A percentile compares a stretch with the other conserved stretches of the same genome.
These are phyloP conservation scores for Geotrichum restrictum DNA, from an alignment of 1,139 yeast genomes.

Conservation along the genomic window DNA sequence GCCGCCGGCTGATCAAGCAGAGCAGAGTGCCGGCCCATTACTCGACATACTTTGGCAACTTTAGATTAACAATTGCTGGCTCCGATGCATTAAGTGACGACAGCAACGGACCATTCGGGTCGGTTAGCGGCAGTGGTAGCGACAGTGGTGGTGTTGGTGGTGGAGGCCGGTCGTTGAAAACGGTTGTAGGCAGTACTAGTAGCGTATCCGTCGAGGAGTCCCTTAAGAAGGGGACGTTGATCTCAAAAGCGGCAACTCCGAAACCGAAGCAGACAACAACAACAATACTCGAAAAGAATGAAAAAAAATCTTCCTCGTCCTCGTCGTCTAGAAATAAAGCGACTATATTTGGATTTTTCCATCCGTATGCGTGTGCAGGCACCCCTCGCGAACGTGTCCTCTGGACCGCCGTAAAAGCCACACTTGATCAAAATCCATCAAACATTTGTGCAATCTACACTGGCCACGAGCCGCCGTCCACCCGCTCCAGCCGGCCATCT, in stretches of 20 bases:
- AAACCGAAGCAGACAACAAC: neutral
- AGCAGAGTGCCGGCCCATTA: slow-evolving; percentile 49
- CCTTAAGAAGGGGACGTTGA: too few species aligned
- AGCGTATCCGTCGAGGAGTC: too few species aligned
- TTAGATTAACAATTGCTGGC: slow-evolving; percentile 1
- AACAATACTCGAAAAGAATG: too few species aligned
- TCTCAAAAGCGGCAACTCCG: too few species aligned
- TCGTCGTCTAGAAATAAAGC: slow-evolving; percentile 32
- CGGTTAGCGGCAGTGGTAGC: neutral
- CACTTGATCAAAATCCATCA: slow-evolving; percentile 49
- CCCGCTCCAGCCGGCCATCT: neutral
- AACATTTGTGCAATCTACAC: slow-evolving; percentile 75
- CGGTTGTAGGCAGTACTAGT: too few species aligned
- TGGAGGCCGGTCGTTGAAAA: too few species aligned
- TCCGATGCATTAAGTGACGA: neutral
- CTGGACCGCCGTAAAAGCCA: slow-evolving; percentile 86
- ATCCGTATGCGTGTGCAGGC: slow-evolving; percentile 92
- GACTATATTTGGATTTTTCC: slow-evolving; percentile 76
- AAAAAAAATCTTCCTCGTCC: slow-evolving; percentile 18
- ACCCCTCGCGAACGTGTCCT: slow-evolving; percentile 97
- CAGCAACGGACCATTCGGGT: neutral
- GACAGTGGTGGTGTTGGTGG: too few species aligned
- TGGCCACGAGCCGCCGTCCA: slow-evolving; percentile 45
- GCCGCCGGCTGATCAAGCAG: slow-evolving; percentile 55
- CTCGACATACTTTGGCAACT: slow-evolving; percentile 27